phyloP scores from a whole-genome alignment of 768 basidiomycete genomes.

The Kwoniella bestiolae region DNA sequence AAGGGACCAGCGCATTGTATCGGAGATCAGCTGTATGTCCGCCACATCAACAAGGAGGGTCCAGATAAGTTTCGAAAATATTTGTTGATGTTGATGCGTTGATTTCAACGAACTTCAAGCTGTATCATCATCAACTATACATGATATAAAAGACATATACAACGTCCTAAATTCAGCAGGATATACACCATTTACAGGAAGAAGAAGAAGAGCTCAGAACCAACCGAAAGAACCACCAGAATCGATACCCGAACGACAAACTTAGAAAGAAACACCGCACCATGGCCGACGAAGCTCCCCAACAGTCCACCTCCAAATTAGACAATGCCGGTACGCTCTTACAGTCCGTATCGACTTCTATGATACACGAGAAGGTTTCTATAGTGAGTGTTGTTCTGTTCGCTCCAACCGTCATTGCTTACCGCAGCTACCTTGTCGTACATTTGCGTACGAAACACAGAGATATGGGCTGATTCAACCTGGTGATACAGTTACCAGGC shows the following conservation, averaged over 20 bases:
- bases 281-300: conserved; percentile 30
- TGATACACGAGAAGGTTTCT: conserved; percentile 50
- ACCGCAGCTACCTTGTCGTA: too few species aligned
- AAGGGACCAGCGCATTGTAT: neutral
- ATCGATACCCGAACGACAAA: too few species aligned
- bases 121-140: too few species aligned
- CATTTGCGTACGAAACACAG: neutral
- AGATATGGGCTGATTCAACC: neutral
- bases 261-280: too few species aligned
- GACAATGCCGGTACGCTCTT: conserved; percentile 47
- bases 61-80: neutral
- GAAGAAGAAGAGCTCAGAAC: too few species aligned
- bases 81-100: neutral
- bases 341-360: conserved; percentile 37
- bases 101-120: too few species aligned
- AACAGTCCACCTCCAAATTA: conserved; percentile 27
- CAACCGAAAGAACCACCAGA: too few species aligned
- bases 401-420: neutral
- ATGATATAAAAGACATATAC: too few species aligned
- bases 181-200: too few species aligned
- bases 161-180: too few species aligned
- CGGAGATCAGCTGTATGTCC: neutral
- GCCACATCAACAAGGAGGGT: neutral
- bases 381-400: conserved; percentile 43
- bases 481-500: conserved; percentile 71